Evolutionary conservation across 768 basidiomycete species (phyloP).

Genomic region (Tylopilus subfusipes): DNA sequence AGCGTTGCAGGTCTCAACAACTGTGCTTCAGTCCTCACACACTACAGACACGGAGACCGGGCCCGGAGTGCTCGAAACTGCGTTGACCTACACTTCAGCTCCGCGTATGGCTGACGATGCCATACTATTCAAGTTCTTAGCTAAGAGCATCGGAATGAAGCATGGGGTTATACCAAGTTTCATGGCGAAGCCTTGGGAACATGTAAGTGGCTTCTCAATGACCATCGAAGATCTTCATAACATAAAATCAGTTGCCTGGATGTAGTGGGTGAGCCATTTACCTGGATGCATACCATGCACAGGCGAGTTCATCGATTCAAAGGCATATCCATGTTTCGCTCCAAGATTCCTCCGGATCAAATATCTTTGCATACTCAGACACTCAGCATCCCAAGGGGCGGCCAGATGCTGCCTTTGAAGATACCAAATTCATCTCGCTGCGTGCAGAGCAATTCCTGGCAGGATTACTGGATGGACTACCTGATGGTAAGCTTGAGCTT

Average conservation of each 20-base stretch:
- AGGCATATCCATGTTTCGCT: constrained; percentile 94
- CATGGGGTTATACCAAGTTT: constrained; percentile 90
- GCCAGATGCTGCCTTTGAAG: constrained; percentile 66
- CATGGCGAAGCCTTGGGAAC: constrained; percentile 97
- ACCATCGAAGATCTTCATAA: constrained; percentile 4
- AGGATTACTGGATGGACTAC: constrained; percentile 83
- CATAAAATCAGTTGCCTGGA: constrained; percentile 70
- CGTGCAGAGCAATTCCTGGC: constrained; percentile 92
- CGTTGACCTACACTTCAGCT: constrained; percentile 78
- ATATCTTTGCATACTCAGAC: constrained; percentile 73
- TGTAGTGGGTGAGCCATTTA: constrained; percentile 72
- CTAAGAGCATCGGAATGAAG: constrained; percentile 90
- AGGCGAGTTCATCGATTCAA: constrained; percentile 1
- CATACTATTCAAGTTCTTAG: constrained; percentile 85
- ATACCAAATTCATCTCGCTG: constrained; percentile 81
- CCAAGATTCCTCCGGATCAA: constrained; percentile 61
- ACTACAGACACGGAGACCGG: constrained; percentile 85
- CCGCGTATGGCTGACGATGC: constrained; percentile 88
- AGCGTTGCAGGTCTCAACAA: not conserved
- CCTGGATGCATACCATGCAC: constrained; percentile 8
- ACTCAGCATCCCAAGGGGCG: constrained; percentile 62
- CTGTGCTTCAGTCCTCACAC: constrained; percentile 1
- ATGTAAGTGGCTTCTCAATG: constrained; percentile 47
- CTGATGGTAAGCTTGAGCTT: constrained; percentile 60
- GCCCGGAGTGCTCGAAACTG: constrained; percentile 84